Percentiles rank a stretch among this genome's conserved stretches.
phyloP scores from a whole-genome alignment of 2,329 filamentous ascomycete species.

The Colletotrichum lupini region DNA sequence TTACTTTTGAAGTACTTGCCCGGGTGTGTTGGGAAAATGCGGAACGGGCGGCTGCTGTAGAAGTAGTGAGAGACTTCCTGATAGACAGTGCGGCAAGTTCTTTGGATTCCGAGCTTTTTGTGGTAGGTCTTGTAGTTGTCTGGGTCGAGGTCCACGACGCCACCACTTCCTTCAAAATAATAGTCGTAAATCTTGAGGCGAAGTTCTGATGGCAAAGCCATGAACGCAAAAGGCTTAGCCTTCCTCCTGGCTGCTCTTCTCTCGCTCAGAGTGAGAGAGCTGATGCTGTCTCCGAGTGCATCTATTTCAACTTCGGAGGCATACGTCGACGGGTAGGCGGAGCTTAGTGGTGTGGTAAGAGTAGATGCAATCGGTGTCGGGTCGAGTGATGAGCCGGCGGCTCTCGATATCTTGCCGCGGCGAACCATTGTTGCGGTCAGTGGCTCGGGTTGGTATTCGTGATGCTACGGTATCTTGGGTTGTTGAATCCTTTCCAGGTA shows the following conservation, averaged over 20 bases:
- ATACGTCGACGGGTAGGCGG: conserved; percentile 50
- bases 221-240: conserved; percentile 68
- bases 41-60: conserved; percentile 71
- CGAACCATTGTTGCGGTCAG: conserved; percentile 34
- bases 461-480: too few species aligned
- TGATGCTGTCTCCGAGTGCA: conserved; percentile 53
- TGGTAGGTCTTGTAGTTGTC: conserved; percentile 72
- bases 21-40: conserved; percentile 73
- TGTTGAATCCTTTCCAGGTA: neutral
- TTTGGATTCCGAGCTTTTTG: conserved; percentile 68
- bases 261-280: conserved; percentile 52
- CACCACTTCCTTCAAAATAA: conserved; percentile 65
- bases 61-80: conserved; percentile 73
- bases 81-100: conserved; percentile 70
- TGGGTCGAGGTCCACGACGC: conserved; percentile 74
- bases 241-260: conserved; percentile 24
- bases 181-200: conserved; percentile 76
- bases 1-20: conserved; percentile 79
- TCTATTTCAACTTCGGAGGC: conserved; percentile 52
- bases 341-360: conserved; percentile 49
- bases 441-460: neutral
- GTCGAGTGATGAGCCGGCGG: conserved; percentile 36
- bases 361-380: conserved; percentile 41
- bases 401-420: conserved; percentile 46
- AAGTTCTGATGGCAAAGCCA: conserved; percentile 76